Evolutionary conservation across 768 basidiomycete genomes (phyloP).

Genomic region (Boletus patriciae): DNA sequence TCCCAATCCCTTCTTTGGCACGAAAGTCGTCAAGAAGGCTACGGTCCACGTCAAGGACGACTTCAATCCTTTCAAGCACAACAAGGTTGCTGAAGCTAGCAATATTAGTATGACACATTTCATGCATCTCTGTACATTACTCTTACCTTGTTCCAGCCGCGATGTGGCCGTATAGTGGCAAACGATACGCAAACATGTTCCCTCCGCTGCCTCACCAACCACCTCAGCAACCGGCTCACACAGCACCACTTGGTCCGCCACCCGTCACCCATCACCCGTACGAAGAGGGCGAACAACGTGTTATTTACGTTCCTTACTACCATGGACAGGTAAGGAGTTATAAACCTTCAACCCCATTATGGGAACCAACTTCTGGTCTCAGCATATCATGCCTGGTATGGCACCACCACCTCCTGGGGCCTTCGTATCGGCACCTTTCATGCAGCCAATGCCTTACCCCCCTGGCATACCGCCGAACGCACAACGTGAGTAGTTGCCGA

Average conservation of each 20-base stretch:
- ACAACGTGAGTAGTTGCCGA: slow-evolving; percentile 33
- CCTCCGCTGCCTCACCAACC: slow-evolving; percentile 58
- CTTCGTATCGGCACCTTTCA: slow-evolving; percentile 78
- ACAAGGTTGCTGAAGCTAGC: slow-evolving; percentile 73
- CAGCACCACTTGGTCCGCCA: slow-evolving; percentile 64
- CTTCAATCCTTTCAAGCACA: slow-evolving; percentile 94
- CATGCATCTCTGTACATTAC: background rate
- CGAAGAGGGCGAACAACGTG: slow-evolving; percentile 72
- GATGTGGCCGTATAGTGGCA: slow-evolving; percentile 88
- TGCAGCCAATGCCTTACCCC: slow-evolving; percentile 85
- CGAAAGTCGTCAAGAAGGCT: slow-evolving; percentile 72
- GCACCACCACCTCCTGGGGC: slow-evolving; percentile 75
- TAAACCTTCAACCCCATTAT: background rate
- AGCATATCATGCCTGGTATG: slow-evolving; percentile 89
- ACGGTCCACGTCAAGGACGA: slow-evolving; percentile 90
- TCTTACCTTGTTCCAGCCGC: slow-evolving; percentile 46
- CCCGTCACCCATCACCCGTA: slow-evolving; percentile 74
- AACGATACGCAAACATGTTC: slow-evolving; percentile 80
- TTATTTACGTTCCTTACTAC: slow-evolving; percentile 80
- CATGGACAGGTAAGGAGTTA: slow-evolving; percentile 62
- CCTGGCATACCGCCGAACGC: slow-evolving; percentile 78
- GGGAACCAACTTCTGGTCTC: slow-evolving; percentile 7
- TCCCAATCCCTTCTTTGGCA: slow-evolving; percentile 90
- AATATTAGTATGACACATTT: slow-evolving; percentile 61
- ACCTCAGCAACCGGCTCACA: slow-evolving; percentile 65